A percentile compares a stretch with the other conserved stretches of the same genome.
Evolutionary conservation across 2,329 filamentous ascomycete species (phyloP).

Genomic region (Fusarium camptoceras): DNA sequence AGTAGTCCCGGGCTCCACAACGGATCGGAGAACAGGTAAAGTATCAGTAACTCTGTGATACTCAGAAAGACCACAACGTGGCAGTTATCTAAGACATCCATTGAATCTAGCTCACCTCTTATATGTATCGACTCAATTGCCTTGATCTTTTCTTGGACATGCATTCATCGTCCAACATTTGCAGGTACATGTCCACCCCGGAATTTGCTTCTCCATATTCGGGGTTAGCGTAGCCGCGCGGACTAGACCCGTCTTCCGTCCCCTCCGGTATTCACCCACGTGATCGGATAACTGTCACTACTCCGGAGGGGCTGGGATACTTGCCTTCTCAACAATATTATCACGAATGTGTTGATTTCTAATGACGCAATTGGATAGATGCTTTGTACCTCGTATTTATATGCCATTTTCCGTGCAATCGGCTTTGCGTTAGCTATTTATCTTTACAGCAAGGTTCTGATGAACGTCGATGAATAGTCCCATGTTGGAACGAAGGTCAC

Average conservation of each 20-base stretch:
- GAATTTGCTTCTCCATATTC: neutral
- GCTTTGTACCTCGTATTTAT: fast-evolving
- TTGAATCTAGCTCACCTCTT: too few relatives aligned
- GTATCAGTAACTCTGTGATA: neutral
- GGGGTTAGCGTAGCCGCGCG: constrained; percentile 2
- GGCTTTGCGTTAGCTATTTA: too few relatives aligned
- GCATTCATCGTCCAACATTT: neutral
- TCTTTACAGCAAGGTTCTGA: fast-evolving
- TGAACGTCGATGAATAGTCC: too few relatives aligned
- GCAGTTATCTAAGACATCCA: too few relatives aligned
- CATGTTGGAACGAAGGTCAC: too few relatives aligned
- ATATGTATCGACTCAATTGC: too few relatives aligned
- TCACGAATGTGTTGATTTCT: neutral
- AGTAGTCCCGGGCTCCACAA: constrained; percentile 20
- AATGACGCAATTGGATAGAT: neutral
- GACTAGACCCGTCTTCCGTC: neutral
- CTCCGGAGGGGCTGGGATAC: neutral
- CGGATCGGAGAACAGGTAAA: neutral
- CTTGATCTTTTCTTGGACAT: neutral
- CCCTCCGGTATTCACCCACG: constrained; percentile 3
- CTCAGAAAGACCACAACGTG: too few relatives aligned
- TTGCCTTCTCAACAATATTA: neutral
- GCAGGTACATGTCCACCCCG: neutral
- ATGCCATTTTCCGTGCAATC: neutral
- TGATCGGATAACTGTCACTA: constrained; percentile 21